phyloP scores from a whole-genome alignment of 2,329 filamentous ascomycete species.

The Cordyceps farinosa region DNA sequence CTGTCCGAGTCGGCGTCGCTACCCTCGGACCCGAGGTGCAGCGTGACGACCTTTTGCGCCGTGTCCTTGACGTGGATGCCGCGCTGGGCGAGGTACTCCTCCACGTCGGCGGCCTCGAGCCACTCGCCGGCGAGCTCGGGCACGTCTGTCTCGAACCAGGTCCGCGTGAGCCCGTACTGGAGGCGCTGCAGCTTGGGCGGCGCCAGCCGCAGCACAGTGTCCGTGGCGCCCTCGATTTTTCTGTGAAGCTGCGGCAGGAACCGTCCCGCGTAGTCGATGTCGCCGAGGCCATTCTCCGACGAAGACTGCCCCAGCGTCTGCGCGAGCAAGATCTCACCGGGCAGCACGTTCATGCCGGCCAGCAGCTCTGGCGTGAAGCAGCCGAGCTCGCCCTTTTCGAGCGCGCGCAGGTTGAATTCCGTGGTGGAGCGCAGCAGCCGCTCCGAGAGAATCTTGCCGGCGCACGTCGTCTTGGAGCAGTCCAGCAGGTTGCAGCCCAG shows the following conservation, averaged over 20 bases:
- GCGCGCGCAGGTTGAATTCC: background rate
- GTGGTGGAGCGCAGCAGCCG: background rate
- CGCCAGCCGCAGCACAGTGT: conserved; percentile 8
- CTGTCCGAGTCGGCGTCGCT: conserved; percentile 4
- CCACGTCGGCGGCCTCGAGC: conserved; percentile 16
- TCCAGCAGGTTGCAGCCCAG: conserved; percentile 11
- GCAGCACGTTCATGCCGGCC: conserved; percentile 1
- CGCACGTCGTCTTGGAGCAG: conserved; percentile 5
- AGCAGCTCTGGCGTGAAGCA: conserved; percentile 7
- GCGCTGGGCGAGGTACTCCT: conserved; percentile 16
- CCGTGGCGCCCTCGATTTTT: conserved; percentile 9
- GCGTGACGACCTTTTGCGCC: background rate
- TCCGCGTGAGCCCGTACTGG: conserved; percentile 15
- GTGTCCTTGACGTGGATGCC: conserved; percentile 12
- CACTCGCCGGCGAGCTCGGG: conserved; percentile 13
- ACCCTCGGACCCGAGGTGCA: conserved; percentile 1
- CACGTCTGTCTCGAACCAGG: conserved; percentile 14
- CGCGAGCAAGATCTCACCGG: conserved; percentile 11
- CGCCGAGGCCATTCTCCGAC: background rate
- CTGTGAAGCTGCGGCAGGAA: conserved; percentile 15
- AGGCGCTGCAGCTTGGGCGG: conserved; percentile 15
- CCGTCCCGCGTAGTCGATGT: background rate
- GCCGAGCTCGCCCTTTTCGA: background rate
- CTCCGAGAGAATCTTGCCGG: conserved; percentile 1
- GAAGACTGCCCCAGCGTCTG: background rate